Evolutionary conservation across 2,329 filamentous ascomycete species (phyloP), one percentile per base, ranked within the genome.

Genomic region (Hypoxylon sp.): DNA sequence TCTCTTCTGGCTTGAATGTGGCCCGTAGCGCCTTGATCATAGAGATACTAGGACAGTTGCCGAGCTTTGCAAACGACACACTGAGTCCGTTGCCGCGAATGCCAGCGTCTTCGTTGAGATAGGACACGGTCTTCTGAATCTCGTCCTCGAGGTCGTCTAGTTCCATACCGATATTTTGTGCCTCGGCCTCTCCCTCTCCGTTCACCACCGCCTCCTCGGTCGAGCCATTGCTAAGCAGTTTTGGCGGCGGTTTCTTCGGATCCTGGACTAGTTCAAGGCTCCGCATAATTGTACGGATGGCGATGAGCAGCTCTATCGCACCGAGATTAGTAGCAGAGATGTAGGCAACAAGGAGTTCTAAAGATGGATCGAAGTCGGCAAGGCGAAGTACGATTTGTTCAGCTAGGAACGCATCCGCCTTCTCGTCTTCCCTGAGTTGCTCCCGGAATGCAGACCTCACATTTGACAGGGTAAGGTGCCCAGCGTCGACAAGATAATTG

Each of bases 1-100:
- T 87, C 70, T 94, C 90, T 67, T 90, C 85, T 2, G 87, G 88
- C 49, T 85, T 84, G 64, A 93, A 86, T 26, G 84, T 85, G 9
- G 83, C 81, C 40, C 90, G 88, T 45, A 95, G 83, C 2, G 87
- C 86, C 55, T 85, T 83, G 48, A 91, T 85, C 42, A 91, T 89
- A 1, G 83, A 78, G 0, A 82, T 72, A 3, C 84, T 79, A 3
- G 91, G 87, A 69, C 91, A 91, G 20, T 84, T 84, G 74, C 88
- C 89, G 3, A 95, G 84, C 73, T 91, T 91, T 51, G 86, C 85
- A 49, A 94, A 87, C 0, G 91, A 89, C 14, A 89, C 80, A 22
- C 89, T 90, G 9, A 94, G 79, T 4, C 89, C 87, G 46, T 86
- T 82, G 44, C 87, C 87, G 30, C 90, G 87, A 56, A 86, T 83